Base-by-base conservation (phyloP, 1,284 basidiomycete genomes). In the Agaricales sp. region DNA sequence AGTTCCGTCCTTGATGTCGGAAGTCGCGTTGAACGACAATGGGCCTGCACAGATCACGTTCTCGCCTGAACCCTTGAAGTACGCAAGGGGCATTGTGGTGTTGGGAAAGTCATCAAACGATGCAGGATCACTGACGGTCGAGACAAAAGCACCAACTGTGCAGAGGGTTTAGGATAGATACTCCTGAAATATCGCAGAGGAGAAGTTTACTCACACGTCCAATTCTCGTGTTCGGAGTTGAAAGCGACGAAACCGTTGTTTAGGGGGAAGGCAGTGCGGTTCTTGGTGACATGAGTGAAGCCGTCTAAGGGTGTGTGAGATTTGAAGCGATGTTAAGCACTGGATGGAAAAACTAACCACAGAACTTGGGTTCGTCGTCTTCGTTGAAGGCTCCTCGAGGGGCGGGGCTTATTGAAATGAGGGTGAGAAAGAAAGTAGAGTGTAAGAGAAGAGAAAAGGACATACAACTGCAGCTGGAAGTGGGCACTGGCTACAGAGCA, bases 1-100 rank as follows among this genome's bases (percentile, higher is more conserved):
- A 43, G 74, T 67, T 8, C 80, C 79, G 51, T 74, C 65, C 48
- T 62, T 56, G 45, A 80, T 66, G 20, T 75, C 75, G 43, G 69
- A 30, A 14, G 14, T 69, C 16, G 78, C 65, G 53, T 74, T 74
- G 11, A 78, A 63, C 2, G 66, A 59, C 11, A 61, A 62, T 45
- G 87, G 65, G 60, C 83, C 68, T 50, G 88, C 66, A 16, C 77
- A 74, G 52, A 83, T 67, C 62, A 86, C 88, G 57, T 72, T 73
- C 0, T 60, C 56, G 21, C 84, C 85, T 56, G 77, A 71, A 39
- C 75, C 74, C 37, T 61, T 54, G 20, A 69, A 65, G 57, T 72
- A 62, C 63, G 77, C 77, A 64, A 76, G 79, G n/a, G 68, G 66
- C 64, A 68, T 68, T 39, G 69, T 71, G 67, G 6, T 30, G 14